Base-by-base conservation (phyloP, 805 yeast species). In the Kluyveromyces wickerhamii region DNA sequence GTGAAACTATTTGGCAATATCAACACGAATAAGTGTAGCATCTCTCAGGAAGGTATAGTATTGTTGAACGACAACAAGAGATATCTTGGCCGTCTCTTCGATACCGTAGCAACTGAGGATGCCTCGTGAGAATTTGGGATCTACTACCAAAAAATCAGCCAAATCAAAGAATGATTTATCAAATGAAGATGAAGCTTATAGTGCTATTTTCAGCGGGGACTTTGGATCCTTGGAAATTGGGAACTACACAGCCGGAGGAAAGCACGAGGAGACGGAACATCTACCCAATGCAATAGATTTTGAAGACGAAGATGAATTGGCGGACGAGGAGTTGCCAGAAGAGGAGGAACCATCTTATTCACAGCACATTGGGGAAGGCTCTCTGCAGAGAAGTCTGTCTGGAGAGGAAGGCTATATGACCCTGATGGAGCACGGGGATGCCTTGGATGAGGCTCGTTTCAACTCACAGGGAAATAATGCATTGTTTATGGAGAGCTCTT, bases 201-300 rank as follows among this genome's bases (percentile, higher is more conserved):
- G 49, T 27, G 63, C 67, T 12, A 45, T 60, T 16, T 53, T 65
- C 37, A 52, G 53, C 9, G 66, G 65, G 4, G 61, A 57, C 15
- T 54, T 60, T 39, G 66, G 62, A 9, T 42, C 59, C 4, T 29
- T 57, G 35, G 62, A 58, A 29, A 56, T 57, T 20, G 58, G 59
- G 20, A 45, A 42, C 21, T 49, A 48, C 30, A 49, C 57, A 21
- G 51, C 48, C 4, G 39, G 37, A 5, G 32, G 39, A 2, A 39
- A 41, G n/a, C 39, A 36, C 5, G 69, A 65, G 5, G 70, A 63
- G 21, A 72, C 57, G 63, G 69, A 71, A 36, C 97, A 88, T 57
- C 88, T 92, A 1, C 95, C 75, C 5, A 89, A 88, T 56, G 98
- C 98, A 7, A 66, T 87, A 21, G 97, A 89, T 57, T 89, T 83